Conservation (phyloP, 2,329 filamentous ascomycete genomes). For the Aspergillus oerlinghausenensis region DNA sequence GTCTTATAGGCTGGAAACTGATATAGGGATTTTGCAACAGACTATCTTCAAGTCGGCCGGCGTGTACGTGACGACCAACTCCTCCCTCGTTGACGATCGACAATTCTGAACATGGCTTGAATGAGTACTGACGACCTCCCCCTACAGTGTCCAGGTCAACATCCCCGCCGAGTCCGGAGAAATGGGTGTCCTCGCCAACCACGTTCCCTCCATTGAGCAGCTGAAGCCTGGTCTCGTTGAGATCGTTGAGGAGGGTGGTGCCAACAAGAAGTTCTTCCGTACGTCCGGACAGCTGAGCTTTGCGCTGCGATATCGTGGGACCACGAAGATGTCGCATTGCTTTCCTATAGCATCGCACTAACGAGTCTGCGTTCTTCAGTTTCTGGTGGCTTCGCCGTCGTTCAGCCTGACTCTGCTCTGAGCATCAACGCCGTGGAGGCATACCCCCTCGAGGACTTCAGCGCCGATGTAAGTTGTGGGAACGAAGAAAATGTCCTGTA, state of each 20-base stretch:
- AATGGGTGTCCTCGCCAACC: conserved; percentile 98
- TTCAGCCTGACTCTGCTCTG: conserved; percentile 89
- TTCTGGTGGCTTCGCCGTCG: conserved; percentile 92
- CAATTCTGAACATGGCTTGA: conserved; percentile 6
- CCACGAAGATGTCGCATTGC: neutral
- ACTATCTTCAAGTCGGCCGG: conserved; percentile 66
- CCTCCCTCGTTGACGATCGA: conserved; percentile 1
- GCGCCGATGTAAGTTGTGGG: conserved; percentile 60
- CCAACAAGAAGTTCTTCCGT: conserved; percentile 97
- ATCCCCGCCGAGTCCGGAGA: conserved; percentile 96
- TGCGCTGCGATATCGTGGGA: neutral
- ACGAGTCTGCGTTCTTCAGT: conserved; percentile 50
- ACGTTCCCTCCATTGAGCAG: conserved; percentile 98
- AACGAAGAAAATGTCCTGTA: neutral
- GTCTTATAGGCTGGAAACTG: conserved; percentile 15
- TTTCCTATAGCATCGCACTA: conserved; percentile 11
- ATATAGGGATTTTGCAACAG: conserved; percentile 36
- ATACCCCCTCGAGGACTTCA: conserved; percentile 93
- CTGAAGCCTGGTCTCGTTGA: conserved; percentile 94
- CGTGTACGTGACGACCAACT: conserved; percentile 53
- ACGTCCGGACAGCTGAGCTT: conserved; percentile 41
- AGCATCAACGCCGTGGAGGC: conserved; percentile 99
- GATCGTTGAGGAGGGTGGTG: conserved; percentile 85
- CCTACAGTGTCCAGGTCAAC: conserved; percentile 88
- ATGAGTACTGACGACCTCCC: conserved; percentile 54